Conservation (phyloP, 2,329 filamentous ascomycete genomes). For the Phaeophleospora eucalypticola region DNA sequence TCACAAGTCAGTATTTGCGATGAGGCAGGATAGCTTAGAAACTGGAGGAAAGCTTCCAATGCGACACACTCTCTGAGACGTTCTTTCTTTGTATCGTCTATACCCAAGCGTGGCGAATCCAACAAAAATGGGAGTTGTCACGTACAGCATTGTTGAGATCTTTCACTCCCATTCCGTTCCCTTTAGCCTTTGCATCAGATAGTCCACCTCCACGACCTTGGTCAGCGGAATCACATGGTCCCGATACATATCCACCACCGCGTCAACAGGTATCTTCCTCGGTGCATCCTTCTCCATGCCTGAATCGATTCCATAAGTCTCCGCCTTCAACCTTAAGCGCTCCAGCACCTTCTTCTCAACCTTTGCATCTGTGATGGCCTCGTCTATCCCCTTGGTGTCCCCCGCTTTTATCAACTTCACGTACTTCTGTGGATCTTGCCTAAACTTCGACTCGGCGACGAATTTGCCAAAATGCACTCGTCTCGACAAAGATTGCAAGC, state of each 20-base stretch:
- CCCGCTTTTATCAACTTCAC: slow-evolving; percentile 74
- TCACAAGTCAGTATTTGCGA: too few species aligned
- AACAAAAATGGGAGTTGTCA: too few species aligned
- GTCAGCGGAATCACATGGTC: slow-evolving; percentile 93
- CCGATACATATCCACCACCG: slow-evolving; percentile 83
- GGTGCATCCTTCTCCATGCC: slow-evolving; percentile 51
- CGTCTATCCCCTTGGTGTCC: slow-evolving; percentile 77
- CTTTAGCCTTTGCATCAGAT: slow-evolving; percentile 86
- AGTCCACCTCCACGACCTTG: slow-evolving; percentile 98
- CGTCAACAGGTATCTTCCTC: slow-evolving; percentile 85
- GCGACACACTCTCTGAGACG: neutral
- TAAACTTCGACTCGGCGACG: slow-evolving; percentile 93
- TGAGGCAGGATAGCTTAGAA: neutral
- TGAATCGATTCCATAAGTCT: slow-evolving; percentile 90
- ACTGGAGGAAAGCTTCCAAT: neutral
- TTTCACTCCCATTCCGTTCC: slow-evolving; percentile 47
- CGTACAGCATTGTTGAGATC: too few species aligned
- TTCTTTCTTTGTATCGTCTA: too few species aligned
- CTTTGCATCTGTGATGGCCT: slow-evolving; percentile 81
- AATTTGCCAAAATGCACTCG: slow-evolving; percentile 98
- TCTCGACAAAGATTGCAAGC: slow-evolving; percentile 82
- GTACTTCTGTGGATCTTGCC: slow-evolving; percentile 74
- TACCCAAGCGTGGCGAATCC: too few species aligned
- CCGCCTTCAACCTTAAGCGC: slow-evolving; percentile 78
- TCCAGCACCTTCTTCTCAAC: slow-evolving; percentile 92